Evolutionary conservation across 208 protist genomes (phyloP).

Genomic region (Strigomonas galati): DNA sequence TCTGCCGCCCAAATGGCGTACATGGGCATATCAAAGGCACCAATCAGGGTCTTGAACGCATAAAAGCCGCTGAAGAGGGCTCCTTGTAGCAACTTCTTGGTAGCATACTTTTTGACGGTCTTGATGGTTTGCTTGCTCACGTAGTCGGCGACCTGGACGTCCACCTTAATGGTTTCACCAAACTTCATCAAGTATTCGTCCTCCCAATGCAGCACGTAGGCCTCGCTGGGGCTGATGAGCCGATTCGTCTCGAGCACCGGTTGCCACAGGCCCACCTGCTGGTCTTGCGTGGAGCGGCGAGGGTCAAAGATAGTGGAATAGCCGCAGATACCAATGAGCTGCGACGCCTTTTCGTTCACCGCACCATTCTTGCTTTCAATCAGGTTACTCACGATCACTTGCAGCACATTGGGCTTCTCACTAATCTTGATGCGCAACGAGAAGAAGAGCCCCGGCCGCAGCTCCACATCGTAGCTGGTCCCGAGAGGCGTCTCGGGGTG

Average conservation of each 20-base stretch:
- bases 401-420: constrained; percentile 26
- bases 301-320: constrained; percentile 74
- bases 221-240: constrained; percentile 47
- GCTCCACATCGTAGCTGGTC: constrained; percentile 26
- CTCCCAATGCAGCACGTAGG: constrained; percentile 78
- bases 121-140: constrained; percentile 31
- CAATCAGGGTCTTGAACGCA: constrained; percentile 63
- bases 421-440: constrained; percentile 28
- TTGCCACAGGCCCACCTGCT: constrained; percentile 80
- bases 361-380: constrained; percentile 32
- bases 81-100: constrained; percentile 48
- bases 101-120: constrained; percentile 36
- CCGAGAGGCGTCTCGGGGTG: constrained; percentile 15
- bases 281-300: constrained; percentile 60
- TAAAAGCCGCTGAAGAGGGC: constrained; percentile 63
- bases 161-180: constrained; percentile 55
- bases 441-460: constrained; percentile 38
- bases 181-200: constrained; percentile 66
- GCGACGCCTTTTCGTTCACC: constrained; percentile 28
- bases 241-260: constrained; percentile 22
- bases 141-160: constrained; percentile 43
- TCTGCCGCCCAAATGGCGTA: constrained; percentile 74
- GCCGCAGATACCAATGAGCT: constrained; percentile 72
- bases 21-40: constrained; percentile 63
- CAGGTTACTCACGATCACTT: constrained; percentile 44